Evolutionary conservation across 257 asterid species (phyloP), one percentile per base, ranked within the genome.

Genomic region (Paulownia fortunei): DNA sequence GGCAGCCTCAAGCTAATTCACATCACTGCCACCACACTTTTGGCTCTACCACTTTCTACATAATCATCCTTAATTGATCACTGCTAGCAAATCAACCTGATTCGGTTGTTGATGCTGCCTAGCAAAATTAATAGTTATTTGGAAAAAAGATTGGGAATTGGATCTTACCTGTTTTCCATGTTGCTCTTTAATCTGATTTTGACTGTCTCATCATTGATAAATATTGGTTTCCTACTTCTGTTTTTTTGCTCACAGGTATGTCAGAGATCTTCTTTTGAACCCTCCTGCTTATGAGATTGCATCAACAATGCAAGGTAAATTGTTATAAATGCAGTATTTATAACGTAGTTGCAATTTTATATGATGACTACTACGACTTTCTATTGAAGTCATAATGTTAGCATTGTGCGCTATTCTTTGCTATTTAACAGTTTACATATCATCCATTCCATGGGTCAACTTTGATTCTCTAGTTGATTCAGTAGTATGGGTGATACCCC

Each of bases 281-380:
- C 99, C 99, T 80, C 99, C 99, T 67, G 86, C 97, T 16, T 92
- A 89, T 77, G 97, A 89, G 77, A 88, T 91, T 81, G 97, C 99
- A 59, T 81, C 91, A 64, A 82, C 81, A 71, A 87, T 96, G 76
- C 99, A 93, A 88, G 96, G 99, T 87, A 69, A 77, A 77, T 81
- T 37, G 55, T 34, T 19, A 18, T 42, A 54, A 55, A 41, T 61
- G 32, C n/a, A 24, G 21, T 47, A 27, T 51, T 30, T 55, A 64
- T 65, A n/a, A 69, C 6, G 30, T 61, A 64, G 59, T 49, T 32
- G 62, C 70, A 18, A 51, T 21, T 13, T 30, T 55, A 8, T 49
- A 47, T 76, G 47, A 27, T 51, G 24, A 39, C 26, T 54, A 64
- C 30, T 60, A 18, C 46, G 18, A 73, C 76, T 60, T 73, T 76